These are phyloP conservation scores for Torulaspora maleeae DNA, from an alignment of 805 yeast genomes.

Conservation along the genomic window DNA sequence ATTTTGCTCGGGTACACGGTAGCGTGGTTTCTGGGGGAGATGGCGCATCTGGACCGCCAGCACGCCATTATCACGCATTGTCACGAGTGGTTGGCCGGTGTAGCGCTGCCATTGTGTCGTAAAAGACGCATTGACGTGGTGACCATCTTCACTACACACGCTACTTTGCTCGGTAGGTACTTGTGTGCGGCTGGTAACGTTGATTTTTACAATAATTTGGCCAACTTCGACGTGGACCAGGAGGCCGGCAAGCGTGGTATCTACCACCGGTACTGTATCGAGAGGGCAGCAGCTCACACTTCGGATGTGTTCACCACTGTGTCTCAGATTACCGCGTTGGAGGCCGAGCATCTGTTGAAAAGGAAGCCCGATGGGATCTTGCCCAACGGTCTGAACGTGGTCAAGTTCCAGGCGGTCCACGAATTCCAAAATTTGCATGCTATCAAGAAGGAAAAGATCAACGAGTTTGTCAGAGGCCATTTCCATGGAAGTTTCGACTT, in stretches of 20 bases:
- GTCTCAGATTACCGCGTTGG: conserved; percentile 95
- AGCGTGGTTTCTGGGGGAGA: conserved; percentile 96
- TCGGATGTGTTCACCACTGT: conserved; percentile 98
- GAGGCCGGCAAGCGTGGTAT: conserved; percentile 98
- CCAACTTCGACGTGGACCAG: conserved; percentile 87
- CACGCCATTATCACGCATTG: conserved; percentile 91
- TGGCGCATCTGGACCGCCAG: conserved; percentile 74
- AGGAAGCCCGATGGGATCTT: conserved; percentile 97
- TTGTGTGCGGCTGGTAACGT: conserved; percentile 95
- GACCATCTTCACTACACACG: conserved; percentile 95
- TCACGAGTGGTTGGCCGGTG: conserved; percentile 98
- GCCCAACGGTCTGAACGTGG: conserved; percentile 94
- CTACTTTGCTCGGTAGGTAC: conserved; percentile 90
- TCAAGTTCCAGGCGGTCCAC: conserved; percentile 94
- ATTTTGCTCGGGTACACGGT: conserved; percentile 87
- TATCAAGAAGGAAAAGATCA: conserved; percentile 79
- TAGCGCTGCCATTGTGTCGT: conserved; percentile 87
- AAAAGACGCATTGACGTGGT: conserved; percentile 89
- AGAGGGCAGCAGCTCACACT: conserved; percentile 91
- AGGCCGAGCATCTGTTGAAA: conserved; percentile 85
- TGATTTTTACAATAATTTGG: conserved; percentile 89
- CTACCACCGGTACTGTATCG: conserved; percentile 94
- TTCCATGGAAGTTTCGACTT: conserved; percentile 96
- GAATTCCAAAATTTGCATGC: conserved; percentile 98
- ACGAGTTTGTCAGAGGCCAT: conserved; percentile 94